Evolutionary conservation across 345 rosid genomes (phyloP).

Genomic region (Euclidium syriacum): DNA sequence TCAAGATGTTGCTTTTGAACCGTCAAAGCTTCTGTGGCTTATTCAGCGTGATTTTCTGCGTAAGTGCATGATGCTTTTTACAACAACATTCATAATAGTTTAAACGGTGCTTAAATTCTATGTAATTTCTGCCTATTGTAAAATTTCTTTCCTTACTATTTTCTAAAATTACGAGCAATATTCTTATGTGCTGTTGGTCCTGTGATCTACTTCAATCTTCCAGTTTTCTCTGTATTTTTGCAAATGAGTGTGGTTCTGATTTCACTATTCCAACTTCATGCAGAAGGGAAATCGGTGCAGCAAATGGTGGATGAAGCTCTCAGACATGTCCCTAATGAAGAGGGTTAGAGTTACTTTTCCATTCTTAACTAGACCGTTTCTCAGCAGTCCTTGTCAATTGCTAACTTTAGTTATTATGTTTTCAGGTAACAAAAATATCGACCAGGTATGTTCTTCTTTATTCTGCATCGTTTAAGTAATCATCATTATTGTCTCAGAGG

Average conservation of each 20-base stretch:
- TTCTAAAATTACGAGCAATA: not conserved
- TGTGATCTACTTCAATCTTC: slow-evolving; percentile 5
- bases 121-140: not conserved
- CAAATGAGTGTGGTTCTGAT: slow-evolving; percentile 1
- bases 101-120: not conserved
- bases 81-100: not conserved
- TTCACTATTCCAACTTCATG: slow-evolving; percentile 21
- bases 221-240: not conserved
- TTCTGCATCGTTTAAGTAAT: slow-evolving; percentile 3
- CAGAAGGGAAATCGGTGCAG: slow-evolving; percentile 98
- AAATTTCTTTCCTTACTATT: not conserved
- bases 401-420: slow-evolving; percentile 24
- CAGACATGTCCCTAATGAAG: slow-evolving; percentile 68
- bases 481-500: slow-evolving; percentile 18
- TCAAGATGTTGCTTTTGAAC: slow-evolving; percentile 95
- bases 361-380: slow-evolving; percentile 2
- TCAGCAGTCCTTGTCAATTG: slow-evolving; percentile 14
- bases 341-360: slow-evolving; percentile 47
- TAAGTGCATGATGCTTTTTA: slow-evolving; percentile 37
- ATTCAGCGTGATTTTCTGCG: slow-evolving; percentile 99
- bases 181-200: not conserved
- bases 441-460: slow-evolving; percentile 49
- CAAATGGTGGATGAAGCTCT: slow-evolving; percentile 98
- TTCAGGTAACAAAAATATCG: slow-evolving; percentile 91
- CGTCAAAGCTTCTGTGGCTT: slow-evolving; percentile 97